phyloP scores from a whole-genome alignment of 2,329 filamentous ascomycete genomes.

The Trichoderma sp. region DNA sequence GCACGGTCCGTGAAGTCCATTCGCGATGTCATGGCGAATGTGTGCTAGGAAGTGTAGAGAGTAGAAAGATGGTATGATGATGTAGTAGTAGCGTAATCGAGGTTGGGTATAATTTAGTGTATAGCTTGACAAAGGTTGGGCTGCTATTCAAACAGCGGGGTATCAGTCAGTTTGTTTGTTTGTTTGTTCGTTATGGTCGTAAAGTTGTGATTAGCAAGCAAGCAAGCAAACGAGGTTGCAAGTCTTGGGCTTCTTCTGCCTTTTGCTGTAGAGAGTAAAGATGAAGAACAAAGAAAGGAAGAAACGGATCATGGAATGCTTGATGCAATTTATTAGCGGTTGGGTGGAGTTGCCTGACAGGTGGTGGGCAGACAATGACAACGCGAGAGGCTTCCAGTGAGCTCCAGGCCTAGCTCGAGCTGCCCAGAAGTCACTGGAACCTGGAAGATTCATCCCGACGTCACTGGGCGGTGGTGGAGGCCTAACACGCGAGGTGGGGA shows the following conservation, averaged over 20 bases:
- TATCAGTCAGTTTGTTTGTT: not conserved
- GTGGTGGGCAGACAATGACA: constrained; percentile 13
- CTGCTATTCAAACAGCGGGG: not conserved
- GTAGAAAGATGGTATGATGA: not conserved
- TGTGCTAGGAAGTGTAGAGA: not conserved
- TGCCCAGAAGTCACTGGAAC: constrained; percentile 34
- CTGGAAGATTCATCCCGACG: constrained; percentile 34
- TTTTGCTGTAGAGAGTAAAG: not conserved
- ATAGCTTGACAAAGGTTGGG: not conserved
- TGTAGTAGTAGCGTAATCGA: not conserved
- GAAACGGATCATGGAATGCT: not conserved
- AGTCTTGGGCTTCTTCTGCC: not conserved
- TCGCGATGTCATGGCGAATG: constrained; percentile 62
- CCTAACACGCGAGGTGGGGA: constrained; percentile 23
- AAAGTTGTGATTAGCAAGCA: not conserved
- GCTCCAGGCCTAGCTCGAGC: constrained; percentile 24
- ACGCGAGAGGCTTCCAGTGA: constrained; percentile 25
- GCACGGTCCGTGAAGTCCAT: constrained; percentile 95
- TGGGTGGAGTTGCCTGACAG: constrained; percentile 13
- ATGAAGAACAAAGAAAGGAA: not conserved
- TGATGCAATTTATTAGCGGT: constrained; percentile 15
- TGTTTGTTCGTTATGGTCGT: not conserved
- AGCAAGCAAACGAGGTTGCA: constrained; percentile 6
- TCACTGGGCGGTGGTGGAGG: constrained; percentile 28
- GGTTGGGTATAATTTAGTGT: not conserved